Base-by-base conservation (phyloP, 1,284 basidiomycete genomes). In the Boletellus sp. region DNA sequence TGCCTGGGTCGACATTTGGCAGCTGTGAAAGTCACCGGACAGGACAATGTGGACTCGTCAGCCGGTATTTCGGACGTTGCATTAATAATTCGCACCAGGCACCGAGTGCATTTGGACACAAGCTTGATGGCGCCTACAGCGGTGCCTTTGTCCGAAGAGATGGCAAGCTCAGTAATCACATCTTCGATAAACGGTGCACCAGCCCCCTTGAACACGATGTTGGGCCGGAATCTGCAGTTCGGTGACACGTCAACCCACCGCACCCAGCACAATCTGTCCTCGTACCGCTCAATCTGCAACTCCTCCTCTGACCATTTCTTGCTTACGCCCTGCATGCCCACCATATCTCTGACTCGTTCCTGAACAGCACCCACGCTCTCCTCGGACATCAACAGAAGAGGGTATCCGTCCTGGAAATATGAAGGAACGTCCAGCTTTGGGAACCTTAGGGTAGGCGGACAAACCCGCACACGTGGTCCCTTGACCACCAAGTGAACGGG, bases 371-470 rank as follows among this genome's bases (percentile, higher is more conserved):
- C 56, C 46, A 82, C 69, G 53, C 78, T 85, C 66, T 87, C 86
- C 57, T 80, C 76, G 27, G 80, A 82, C 16, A 82, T 69, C 9
- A 88, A 55, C 27, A 87, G 65, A 42, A 89, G 58, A 0, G 87
- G 86, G 58, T 79, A 89, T 41, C 77, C 81, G 56, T 90, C 87
- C 60, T 88, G 86, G 62, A 79, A 89, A 47, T 73, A 66, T 5
- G 78, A 67, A 13, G 69, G 74, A 13, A 76, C 78, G 26, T 77
- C 68, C 34, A 87, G 68, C 11, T 74, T 58, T 1, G 85, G 83
- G 56, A 80, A 82, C 10, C 69, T 67, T 5, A 50, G 34, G 2
- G 84, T 85, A 5, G 79, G 70, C 13, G 65, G 67, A 50, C 78
- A 77, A 1, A 51, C 50, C 8, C 86, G 79, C 21, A 72, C 69